Evolutionary conservation across 768 basidiomycete species (phyloP).

Genomic region (Leccinum incarnatum): DNA sequence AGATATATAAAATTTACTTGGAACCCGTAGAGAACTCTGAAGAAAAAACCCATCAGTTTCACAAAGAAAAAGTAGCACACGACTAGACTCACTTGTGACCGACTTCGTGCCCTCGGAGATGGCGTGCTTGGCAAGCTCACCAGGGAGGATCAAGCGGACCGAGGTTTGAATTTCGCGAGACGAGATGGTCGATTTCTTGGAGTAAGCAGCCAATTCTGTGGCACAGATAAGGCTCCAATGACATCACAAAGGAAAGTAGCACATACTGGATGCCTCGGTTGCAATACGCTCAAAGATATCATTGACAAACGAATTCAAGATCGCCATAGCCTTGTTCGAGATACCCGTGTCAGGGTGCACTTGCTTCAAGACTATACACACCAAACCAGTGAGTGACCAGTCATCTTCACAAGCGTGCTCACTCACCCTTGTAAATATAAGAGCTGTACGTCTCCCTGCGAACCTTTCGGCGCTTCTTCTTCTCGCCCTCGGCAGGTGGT

Average conservation of each 20-base stretch:
- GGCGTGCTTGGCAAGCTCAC: constrained; percentile 85
- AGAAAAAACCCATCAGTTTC: constrained; percentile 11
- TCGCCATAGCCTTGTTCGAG: constrained; percentile 86
- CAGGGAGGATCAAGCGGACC: constrained; percentile 79
- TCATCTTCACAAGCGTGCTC: too few relatives aligned
- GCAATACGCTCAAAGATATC: constrained; percentile 84
- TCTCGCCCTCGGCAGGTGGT: constrained; percentile 56
- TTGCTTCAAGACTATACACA: constrained; percentile 71
- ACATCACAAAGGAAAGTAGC: not conserved
- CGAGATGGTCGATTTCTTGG: constrained; percentile 90
- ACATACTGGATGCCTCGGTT: constrained; percentile 66
- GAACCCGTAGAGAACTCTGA: constrained; percentile 61
- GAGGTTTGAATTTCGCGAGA: constrained; percentile 87
- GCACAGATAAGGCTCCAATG: not conserved
- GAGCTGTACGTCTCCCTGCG: constrained; percentile 83
- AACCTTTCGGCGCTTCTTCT: constrained; percentile 79
- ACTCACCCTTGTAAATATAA: constrained; percentile 78
- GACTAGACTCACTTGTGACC: constrained; percentile 54
- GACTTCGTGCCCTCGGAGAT: constrained; percentile 83
- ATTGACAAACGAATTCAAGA: constrained; percentile 81
- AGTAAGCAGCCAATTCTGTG: constrained; percentile 76
- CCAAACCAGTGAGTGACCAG: not conserved
- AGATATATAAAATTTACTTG: constrained; percentile 40
- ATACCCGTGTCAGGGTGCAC: constrained; percentile 94
- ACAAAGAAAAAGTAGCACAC: not conserved